These are phyloP conservation scores for Oryza meyeriana DNA, from an alignment of 176 grass and related monocot genomes.

Conservation along the genomic window DNA sequence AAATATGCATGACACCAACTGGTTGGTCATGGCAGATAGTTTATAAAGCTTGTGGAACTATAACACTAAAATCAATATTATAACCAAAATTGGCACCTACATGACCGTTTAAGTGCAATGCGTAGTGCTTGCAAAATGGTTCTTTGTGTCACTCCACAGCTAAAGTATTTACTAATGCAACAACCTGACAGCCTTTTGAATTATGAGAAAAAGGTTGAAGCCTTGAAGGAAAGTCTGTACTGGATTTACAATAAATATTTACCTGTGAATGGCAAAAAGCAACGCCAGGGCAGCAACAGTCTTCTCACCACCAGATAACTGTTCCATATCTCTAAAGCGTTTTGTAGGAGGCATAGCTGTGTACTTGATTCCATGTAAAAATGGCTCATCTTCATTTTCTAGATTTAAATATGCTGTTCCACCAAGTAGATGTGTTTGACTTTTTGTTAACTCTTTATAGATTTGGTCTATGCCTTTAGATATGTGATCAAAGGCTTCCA, in stretches of 20 bases:
- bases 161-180: background rate
- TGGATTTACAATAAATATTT: constrained; percentile 18
- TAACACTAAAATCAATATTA: constrained; percentile 15
- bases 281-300: constrained; percentile 92
- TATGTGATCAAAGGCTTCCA: constrained; percentile 96
- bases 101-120: background rate
- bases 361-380: constrained; percentile 93
- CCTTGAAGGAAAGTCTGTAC: constrained; percentile 9
- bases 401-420: constrained; percentile 96
- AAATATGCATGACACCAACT: background rate
- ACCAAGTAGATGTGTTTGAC: constrained; percentile 92
- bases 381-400: constrained; percentile 98
- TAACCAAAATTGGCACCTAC: constrained; percentile 7
- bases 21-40: background rate
- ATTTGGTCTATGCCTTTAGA: constrained; percentile 97
- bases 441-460: constrained; percentile 97
- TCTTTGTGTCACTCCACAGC: background rate
- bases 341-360: constrained; percentile 99
- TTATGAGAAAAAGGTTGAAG: background rate
- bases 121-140: constrained; percentile 3
- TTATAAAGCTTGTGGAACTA: background rate
- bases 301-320: constrained; percentile 97
- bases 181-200: background rate
- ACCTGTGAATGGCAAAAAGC: constrained; percentile 99
- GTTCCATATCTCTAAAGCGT: constrained; percentile 96